A percentile compares a stretch with the other conserved stretches of the same genome.
phyloP scores from a whole-genome alignment of 78 protist genomes.

The Tieghemostelium lacteum region DNA sequence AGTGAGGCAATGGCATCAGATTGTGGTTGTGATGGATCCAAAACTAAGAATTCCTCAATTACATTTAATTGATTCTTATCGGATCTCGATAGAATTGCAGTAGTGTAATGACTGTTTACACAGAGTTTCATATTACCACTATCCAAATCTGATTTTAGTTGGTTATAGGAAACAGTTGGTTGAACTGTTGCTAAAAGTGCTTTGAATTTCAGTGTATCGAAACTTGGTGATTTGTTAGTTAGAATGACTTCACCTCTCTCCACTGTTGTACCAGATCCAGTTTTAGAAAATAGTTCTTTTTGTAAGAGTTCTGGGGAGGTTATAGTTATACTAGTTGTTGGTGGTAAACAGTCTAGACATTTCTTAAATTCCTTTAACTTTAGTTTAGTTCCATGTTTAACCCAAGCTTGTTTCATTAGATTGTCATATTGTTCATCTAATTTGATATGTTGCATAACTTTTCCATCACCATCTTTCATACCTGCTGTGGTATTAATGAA shows the following conservation, averaged over 20 bases:
- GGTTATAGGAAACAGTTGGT: background rate
- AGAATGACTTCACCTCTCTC: conserved; percentile 52
- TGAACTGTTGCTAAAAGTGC: background rate
- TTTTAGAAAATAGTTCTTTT: conserved; percentile 42
- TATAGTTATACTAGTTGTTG: conserved; percentile 56
- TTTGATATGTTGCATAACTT: conserved; percentile 60
- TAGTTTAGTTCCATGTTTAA: conserved; percentile 83
- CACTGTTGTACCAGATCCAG: conserved; percentile 68
- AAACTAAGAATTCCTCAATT: conserved; percentile 46
- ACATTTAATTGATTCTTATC: background rate
- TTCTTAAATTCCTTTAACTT: conserved; percentile 70
- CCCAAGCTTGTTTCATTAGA: conserved; percentile 84
- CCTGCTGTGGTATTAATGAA: conserved; percentile 81
- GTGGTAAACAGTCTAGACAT: conserved; percentile 61
- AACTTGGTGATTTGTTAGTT: background rate
- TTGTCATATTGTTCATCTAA: conserved; percentile 70
- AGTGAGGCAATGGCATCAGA: conserved; percentile 8
- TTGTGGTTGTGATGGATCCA: background rate
- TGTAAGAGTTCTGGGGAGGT: conserved; percentile 48
- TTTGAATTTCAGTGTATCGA: conserved; percentile 2
- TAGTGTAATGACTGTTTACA: conserved; percentile 24
- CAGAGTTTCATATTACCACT: conserved; percentile 5
- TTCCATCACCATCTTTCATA: conserved; percentile 69
- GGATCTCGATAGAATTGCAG: conserved; percentile 13
- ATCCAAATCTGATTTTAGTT: conserved; percentile 2